These are phyloP conservation scores for Sugiyamaella floridensis DNA, from an alignment of 805 yeast genomes.

Conservation along the genomic window DNA sequence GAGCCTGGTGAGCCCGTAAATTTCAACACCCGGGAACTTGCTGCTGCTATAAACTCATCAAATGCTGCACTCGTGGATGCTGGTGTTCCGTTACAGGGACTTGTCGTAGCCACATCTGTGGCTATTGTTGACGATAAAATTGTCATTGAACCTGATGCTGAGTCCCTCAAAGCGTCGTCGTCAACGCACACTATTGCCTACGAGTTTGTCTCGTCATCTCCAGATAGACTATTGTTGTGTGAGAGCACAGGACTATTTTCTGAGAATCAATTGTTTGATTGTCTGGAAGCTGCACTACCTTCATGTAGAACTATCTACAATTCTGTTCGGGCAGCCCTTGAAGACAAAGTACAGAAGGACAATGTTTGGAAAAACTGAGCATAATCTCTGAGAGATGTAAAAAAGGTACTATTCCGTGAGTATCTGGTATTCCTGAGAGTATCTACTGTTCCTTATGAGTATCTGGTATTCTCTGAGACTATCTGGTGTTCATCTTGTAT, in stretches of 20 bases:
- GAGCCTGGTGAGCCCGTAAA: constrained; percentile 43
- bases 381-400: background rate
- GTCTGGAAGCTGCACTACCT: constrained; percentile 46
- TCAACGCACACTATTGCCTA: constrained; percentile 66
- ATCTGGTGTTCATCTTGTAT: no score
- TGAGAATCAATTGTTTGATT: constrained; percentile 45
- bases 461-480: no score
- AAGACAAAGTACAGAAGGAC: constrained; percentile 43
- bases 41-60: constrained; percentile 65
- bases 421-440: background rate
- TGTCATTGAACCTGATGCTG: constrained; percentile 40
- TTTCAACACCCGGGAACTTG: constrained; percentile 43
- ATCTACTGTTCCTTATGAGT: no score
- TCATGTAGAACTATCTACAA: constrained; percentile 41
- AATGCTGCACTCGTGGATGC: constrained; percentile 75
- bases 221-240: constrained; percentile 51
- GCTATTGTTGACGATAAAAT: constrained; percentile 31
- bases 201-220: constrained; percentile 44
- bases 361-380: constrained; percentile 48
- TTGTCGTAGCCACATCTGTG: constrained; percentile 54
- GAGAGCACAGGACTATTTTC: constrained; percentile 71
- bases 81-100: constrained; percentile 58
- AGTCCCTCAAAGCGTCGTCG: constrained; percentile 36
- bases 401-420: background rate
- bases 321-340: constrained; percentile 42